Conservation (phyloP, 495 filamentous ascomycete species). For the Trichoderma reesei region DNA sequence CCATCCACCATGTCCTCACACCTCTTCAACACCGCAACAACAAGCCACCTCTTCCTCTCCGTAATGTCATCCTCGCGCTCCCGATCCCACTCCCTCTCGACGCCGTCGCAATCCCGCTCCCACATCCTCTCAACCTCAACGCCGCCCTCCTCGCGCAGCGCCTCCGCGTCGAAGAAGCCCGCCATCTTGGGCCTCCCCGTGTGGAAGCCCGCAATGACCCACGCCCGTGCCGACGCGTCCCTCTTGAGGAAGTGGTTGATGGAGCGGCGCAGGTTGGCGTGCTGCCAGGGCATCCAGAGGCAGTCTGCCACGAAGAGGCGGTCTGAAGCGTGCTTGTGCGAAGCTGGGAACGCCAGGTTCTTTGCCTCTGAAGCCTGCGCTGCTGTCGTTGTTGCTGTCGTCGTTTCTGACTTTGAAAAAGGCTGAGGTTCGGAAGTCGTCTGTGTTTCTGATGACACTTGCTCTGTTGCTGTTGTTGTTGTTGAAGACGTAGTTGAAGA, state of each 20-base stretch:
- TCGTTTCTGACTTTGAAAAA: too few relatives aligned
- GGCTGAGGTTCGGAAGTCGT: too few relatives aligned
- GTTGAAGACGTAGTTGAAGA: too few relatives aligned
- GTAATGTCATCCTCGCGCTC: conserved; percentile 58
- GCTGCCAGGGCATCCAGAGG: conserved; percentile 75
- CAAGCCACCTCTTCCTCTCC: conserved; percentile 67
- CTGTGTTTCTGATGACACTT: too few relatives aligned
- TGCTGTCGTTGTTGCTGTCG: too few relatives aligned
- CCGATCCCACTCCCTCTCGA: conserved; percentile 55
- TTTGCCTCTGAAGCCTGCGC: too few relatives aligned
- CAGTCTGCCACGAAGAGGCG: conserved; percentile 75
- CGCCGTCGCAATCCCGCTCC: conserved; percentile 62
- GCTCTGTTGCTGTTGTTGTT: too few relatives aligned
- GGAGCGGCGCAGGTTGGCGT: conserved; percentile 57
- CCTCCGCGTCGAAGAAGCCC: conserved; percentile 56
- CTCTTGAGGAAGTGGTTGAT: conserved; percentile 59
- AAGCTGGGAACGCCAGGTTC: conserved; percentile 32
- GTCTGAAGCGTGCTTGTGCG: conserved; percentile 44
- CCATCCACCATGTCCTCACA: background rate
- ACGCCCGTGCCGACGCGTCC: conserved; percentile 44
- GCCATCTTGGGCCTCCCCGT: conserved; percentile 66
- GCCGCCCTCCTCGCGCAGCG: conserved; percentile 39
- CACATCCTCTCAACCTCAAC: conserved; percentile 61
- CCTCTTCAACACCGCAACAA: conserved; percentile 53
- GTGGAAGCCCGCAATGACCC: conserved; percentile 72